Conservation (phyloP, 2,329 filamentous ascomycete species). For the Mariannaea elegans region DNA sequence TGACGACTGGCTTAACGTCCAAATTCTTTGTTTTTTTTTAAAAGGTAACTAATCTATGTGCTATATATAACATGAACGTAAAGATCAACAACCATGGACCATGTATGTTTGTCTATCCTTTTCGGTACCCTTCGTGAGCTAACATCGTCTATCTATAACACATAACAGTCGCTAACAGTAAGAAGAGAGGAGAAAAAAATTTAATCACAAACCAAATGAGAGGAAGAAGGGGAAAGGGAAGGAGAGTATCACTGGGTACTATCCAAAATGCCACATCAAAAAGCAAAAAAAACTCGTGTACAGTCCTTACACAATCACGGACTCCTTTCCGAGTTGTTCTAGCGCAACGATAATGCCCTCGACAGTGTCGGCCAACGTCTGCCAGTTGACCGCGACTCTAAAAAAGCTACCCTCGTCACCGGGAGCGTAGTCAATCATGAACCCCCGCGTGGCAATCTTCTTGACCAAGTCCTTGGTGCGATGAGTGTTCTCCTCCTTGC, state of each 20-base stretch:
- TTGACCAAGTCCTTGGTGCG: conserved; percentile 59
- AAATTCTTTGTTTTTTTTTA: neutral
- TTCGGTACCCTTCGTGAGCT: neutral
- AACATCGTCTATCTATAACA: neutral
- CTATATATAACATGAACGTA: neutral
- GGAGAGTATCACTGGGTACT: neutral
- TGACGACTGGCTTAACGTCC: no score
- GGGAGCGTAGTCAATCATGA: conserved; percentile 69
- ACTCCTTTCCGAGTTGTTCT: conserved; percentile 52
- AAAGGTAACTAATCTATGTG: neutral
- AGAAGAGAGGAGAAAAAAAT: neutral
- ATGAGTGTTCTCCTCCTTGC: conserved; percentile 56
- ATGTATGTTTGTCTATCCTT: neutral
- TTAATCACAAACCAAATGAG: neutral
- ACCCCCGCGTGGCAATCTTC: conserved; percentile 59
- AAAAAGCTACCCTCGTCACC: conserved; percentile 65
- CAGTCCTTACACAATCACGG: neutral
- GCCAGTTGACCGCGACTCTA: conserved; percentile 65
- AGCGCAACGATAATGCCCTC: conserved; percentile 63
- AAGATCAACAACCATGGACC: neutral
- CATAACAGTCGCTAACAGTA: neutral
- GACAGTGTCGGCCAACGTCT: conserved; percentile 61
- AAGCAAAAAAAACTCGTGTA: neutral
- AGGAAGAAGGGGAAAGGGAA: neutral
- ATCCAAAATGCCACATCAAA: neutral